Evolutionary conservation across 2,329 filamentous ascomycete genomes (phyloP), one percentile per base, ranked within the genome.

Genomic region (Nigrospora osmanthi): DNA sequence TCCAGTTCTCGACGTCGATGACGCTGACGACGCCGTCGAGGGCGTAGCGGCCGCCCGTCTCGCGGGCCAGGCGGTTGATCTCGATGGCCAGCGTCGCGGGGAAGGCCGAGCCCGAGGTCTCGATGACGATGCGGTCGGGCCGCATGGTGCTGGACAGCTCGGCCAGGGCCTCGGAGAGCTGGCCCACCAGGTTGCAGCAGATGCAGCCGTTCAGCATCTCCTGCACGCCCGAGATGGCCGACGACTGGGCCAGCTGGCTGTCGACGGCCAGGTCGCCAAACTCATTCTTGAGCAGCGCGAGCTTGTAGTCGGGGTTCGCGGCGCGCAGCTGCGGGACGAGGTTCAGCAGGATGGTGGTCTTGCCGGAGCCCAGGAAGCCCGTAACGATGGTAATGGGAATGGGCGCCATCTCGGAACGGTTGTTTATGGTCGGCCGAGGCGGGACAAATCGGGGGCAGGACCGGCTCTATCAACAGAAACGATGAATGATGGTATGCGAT

Each of bases 151-250:
- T 15, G 19, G 31, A 77, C 35, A 98, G 81, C 58, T 93, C 83
- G 37, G 77, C 69, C 15, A 98, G 81, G 1, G 91, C 90, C 40
- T 85, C 81, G 48, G 81, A 80, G 9, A 98, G 80, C 64, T 95
- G 88, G 14, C 93, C 93, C 49, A 98, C 91, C 23, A 97, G 84
- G 63, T 97, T 97, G 72, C 93, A 98, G 78, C 93, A 98, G 66
- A 98, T 97, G 69, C 93, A 97, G 53, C 91, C 93, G 63, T 95
- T 95, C 44, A 98, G 83, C 1, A 98, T 77, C 66, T 98, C 93
- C 56, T 87, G 86, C 5, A 95, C 90, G 45, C 89, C 91, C 1
- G 88, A 85, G 54, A 98, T 89, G 50, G 90, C 83, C 41, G 80
- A 80, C 13, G 85, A 85, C 0, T 85, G 76, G 14, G 93, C 91